phyloP scores from a whole-genome alignment of 768 basidiomycete species.

The Leccinum ochraceum region DNA sequence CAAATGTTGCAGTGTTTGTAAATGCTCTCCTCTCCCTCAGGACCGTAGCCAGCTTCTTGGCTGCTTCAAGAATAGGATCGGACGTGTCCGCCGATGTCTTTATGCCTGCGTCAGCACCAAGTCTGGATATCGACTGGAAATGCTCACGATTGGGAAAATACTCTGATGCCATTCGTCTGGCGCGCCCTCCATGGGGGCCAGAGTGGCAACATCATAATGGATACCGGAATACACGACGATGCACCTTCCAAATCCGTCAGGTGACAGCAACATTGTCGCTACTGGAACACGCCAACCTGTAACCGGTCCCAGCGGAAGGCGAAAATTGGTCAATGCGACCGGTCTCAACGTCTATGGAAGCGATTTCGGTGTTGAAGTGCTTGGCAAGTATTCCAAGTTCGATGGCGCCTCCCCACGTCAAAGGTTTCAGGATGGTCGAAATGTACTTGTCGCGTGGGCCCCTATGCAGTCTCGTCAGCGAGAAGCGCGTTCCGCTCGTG shows the following conservation, averaged over 20 bases:
- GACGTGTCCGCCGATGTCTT: constrained; percentile 37
- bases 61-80: constrained; percentile 63
- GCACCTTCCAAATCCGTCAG: constrained; percentile 42
- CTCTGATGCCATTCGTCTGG: constrained; percentile 91
- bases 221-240: constrained; percentile 94
- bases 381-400: constrained; percentile 84
- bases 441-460: constrained; percentile 72
- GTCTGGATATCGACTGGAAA: constrained; percentile 5
- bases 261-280: background rate
- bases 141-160: constrained; percentile 62
- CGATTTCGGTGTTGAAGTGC: constrained; percentile 84
- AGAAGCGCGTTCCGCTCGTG: background rate
- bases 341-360: constrained; percentile 88
- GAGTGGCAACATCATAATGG: constrained; percentile 90
- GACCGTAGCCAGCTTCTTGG: constrained; percentile 67
- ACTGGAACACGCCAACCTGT: constrained; percentile 22
- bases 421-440: constrained; percentile 72
- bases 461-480: constrained; percentile 31
- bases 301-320: constrained; percentile 36
- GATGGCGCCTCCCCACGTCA: constrained; percentile 95
- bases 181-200: constrained; percentile 76
- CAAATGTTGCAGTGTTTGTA: constrained; percentile 91
- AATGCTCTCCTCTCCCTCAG: constrained; percentile 79
- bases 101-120: constrained; percentile 23
- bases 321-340: constrained; percentile 85